phyloP scores from a whole-genome alignment of 1,139 yeast genomes.

The Yamadazyma diddensiae region DNA sequence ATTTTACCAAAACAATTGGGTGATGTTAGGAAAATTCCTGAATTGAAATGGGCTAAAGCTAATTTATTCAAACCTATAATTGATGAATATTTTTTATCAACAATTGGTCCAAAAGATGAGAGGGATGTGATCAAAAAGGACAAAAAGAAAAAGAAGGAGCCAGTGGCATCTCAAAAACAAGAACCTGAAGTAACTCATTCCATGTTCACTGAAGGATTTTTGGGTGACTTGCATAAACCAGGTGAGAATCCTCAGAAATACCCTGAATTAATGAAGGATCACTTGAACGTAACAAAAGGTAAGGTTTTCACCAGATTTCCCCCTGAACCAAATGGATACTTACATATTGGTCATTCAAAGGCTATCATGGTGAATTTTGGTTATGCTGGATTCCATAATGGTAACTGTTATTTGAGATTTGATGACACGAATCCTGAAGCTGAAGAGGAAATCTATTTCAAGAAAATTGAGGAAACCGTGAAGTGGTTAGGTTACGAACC shows the following conservation, averaged over 20 bases:
- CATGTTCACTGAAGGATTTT: constrained; percentile 93
- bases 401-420: constrained; percentile 85
- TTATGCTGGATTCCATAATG: constrained; percentile 79
- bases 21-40: constrained; percentile 67
- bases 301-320: constrained; percentile 93
- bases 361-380: constrained; percentile 98
- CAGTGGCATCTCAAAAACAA: constrained; percentile 19
- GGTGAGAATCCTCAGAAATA: constrained; percentile 91
- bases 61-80: constrained; percentile 80
- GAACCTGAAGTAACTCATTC: constrained; percentile 49
- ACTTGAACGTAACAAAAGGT: constrained; percentile 74
- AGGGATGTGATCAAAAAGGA: constrained; percentile 83
- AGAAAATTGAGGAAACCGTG: constrained; percentile 79
- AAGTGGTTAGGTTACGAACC: constrained; percentile 93
- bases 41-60: constrained; percentile 91
- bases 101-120: constrained; percentile 94
- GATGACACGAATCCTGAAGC: constrained; percentile 99
- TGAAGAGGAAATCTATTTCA: constrained; percentile 89
- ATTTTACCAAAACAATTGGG: constrained; percentile 74
- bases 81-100: constrained; percentile 66
- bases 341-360: constrained; percentile 97
- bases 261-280: constrained; percentile 81
- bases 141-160: constrained; percentile 39
- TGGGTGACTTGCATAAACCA: constrained; percentile 91
- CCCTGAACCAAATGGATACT: constrained; percentile 96